These are phyloP conservation scores for Plasmodium berghei DNA, from an alignment of 169 alveolate genomes.

Conservation along the genomic window DNA sequence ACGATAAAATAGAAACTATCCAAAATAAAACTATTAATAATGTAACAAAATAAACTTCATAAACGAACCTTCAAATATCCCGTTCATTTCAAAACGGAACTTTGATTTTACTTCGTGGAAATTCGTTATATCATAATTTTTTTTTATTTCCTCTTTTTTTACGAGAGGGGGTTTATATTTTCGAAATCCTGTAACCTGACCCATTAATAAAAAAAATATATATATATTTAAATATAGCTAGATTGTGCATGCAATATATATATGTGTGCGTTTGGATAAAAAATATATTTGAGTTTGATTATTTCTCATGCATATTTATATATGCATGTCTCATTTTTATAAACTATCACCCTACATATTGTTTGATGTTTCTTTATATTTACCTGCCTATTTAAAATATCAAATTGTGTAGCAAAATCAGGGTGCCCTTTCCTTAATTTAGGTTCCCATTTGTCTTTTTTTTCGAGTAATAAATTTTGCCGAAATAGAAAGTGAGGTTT, in stretches of 20 bases:
- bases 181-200: slow-evolving; percentile 74
- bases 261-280: too few species aligned
- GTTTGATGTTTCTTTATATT: neutral
- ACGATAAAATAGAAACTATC: neutral
- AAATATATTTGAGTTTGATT: too few species aligned
- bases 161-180: slow-evolving; percentile 39
- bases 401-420: slow-evolving; percentile 62
- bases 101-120: slow-evolving; percentile 68
- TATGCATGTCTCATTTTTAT: neutral
- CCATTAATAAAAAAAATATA: neutral
- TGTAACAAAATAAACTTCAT: neutral
- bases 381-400: slow-evolving; percentile 64
- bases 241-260: too few species aligned
- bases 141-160: slow-evolving; percentile 53
- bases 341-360: neutral
- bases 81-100: slow-evolving; percentile 54
- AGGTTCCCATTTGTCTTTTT: slow-evolving; percentile 56
- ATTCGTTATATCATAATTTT: slow-evolving; percentile 53
- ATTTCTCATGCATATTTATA: neutral
- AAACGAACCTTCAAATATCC: slow-evolving; percentile 49
- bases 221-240: neutral
- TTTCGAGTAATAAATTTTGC: slow-evolving; percentile 44
- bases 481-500: slow-evolving; percentile 70
- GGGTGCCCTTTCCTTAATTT: slow-evolving; percentile 65
- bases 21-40: neutral